These are phyloP conservation scores for Linanthus parryae DNA, from an alignment of 148 eudicot species.

Conservation along the genomic window DNA sequence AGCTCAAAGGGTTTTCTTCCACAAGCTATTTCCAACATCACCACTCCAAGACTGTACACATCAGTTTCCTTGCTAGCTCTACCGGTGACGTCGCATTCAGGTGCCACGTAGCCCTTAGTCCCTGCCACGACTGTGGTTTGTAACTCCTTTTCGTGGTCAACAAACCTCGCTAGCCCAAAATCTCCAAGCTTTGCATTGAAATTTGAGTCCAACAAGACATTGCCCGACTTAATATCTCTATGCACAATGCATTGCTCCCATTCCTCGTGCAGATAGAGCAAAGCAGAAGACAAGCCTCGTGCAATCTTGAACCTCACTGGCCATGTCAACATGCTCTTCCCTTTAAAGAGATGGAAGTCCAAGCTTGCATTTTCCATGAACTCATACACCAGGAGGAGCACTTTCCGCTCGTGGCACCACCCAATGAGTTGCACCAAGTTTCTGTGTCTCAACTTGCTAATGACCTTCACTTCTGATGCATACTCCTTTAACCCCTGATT, in stretches of 20 bases:
- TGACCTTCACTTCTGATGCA: slow-evolving; percentile 15
- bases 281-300: slow-evolving; percentile 12
- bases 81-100: slow-evolving; percentile 2
- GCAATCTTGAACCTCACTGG: slow-evolving; percentile 12
- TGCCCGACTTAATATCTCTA: slow-evolving; percentile 17
- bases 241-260: slow-evolving; percentile 17
- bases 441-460: slow-evolving; percentile 13
- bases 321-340: slow-evolving; percentile 5
- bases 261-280: slow-evolving; percentile 18
- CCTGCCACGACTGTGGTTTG: slow-evolving; percentile 4
- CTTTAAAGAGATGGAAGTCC: slow-evolving; percentile 12
- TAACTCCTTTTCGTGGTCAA: slow-evolving; percentile 8
- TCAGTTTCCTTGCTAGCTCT: slow-evolving; percentile 9
- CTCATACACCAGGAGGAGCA: slow-evolving; percentile 18
- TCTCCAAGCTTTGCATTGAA: slow-evolving; percentile 21
- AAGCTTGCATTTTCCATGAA: slow-evolving; percentile 16
- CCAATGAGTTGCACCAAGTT: slow-evolving; percentile 20
- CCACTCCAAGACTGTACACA: slow-evolving; percentile 12
- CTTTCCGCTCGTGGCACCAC: slow-evolving; percentile 18
- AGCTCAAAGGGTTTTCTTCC: slow-evolving; percentile 10
- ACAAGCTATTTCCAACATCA: slow-evolving; percentile 13
- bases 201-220: slow-evolving; percentile 14
- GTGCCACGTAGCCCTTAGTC: slow-evolving; percentile 13
- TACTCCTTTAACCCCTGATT: slow-evolving; percentile 17
- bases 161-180: slow-evolving; percentile 13